Base-by-base conservation (phyloP, 768 basidiomycete species). In the Kockovaella imperatae region DNA sequence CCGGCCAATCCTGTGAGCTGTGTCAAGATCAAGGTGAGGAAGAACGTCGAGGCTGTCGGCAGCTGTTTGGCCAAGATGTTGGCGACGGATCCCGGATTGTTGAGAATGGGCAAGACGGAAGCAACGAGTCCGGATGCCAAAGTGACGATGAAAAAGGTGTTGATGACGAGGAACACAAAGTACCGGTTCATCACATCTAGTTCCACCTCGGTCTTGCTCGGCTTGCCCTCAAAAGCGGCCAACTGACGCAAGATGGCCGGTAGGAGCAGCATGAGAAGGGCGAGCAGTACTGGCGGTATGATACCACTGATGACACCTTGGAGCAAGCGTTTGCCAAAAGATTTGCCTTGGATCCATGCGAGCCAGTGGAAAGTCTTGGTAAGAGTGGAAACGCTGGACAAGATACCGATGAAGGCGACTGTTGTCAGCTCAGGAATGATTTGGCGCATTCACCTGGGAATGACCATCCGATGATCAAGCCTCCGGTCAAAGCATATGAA, bases 81-180 rank as follows among this genome's bases (percentile, higher is more conserved):
- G 0, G 91, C 83, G 21, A 86, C 74, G 0, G 79, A 80, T 0
- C 76, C 73, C 0, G 89, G 89, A 69, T 86, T 79, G 44, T 82
- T 71, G 18, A 80, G 69, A 40, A 97, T 70, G 2, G 71, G 66
- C 3, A 77, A 74, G 3, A 95, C 73, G 0, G 90, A 77, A 3
- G 82, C 76, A 47, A 89, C 75, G 54, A 99, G 78, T 45, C 93
- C 93, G 2, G 87, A 84, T 28, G 81, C 77, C 26, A 97, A 69
- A 0, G 90, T 86, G 28, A 95, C 82, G 59, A 95, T 80, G 35
- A 97, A 74, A 80, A 97, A 99, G 2, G 87, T 87, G 72, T 97
- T 87, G 45, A 95, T 73, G 41, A 91, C 86, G 74, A 86, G 84
- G 77, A 95, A 95, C 54, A 87, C 74, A 74, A 93, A 93, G 74